Evolutionary conservation across 495 filamentous ascomycete species (phyloP).

Genomic region (Talaromyces trachyspermus): DNA sequence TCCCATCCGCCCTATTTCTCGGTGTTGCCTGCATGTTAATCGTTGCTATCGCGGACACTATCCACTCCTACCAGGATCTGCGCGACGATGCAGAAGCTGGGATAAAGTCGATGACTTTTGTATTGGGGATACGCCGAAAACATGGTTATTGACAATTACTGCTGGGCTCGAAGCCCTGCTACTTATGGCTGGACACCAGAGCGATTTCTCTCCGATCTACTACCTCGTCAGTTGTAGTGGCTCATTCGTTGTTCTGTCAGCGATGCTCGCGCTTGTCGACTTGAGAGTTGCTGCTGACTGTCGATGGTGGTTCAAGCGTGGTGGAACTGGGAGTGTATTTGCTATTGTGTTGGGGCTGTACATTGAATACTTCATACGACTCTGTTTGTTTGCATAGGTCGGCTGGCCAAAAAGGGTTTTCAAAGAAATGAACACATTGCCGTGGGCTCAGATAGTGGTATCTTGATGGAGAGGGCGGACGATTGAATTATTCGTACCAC

Average conservation of each 20-base stretch:
- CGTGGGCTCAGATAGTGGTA: too few species aligned
- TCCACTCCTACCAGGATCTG: conserved; percentile 1
- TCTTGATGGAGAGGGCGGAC: too few species aligned
- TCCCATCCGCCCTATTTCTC: background rate
- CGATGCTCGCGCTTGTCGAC: conserved; percentile 4
- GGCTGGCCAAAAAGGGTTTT: too few species aligned
- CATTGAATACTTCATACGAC: conserved; percentile 3
- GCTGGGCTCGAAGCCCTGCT: background rate
- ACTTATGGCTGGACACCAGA: background rate
- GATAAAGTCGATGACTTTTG: background rate
- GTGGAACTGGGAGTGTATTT: background rate
- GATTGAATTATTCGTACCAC: too few species aligned
- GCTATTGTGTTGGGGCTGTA: background rate
- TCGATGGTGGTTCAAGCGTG: conserved; percentile 1
- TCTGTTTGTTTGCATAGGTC: background rate
- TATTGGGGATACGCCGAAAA: background rate
- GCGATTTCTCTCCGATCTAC: conserved; percentile 1
- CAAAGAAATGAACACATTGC: too few species aligned
- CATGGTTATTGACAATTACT: background rate
- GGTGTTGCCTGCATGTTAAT: background rate
- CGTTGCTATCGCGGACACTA: background rate
- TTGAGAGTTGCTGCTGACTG: conserved; percentile 4
- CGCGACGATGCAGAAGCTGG: conserved; percentile 6
- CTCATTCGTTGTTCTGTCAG: conserved; percentile 1
- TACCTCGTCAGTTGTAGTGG: background rate